phyloP scores from a whole-genome alignment of 179 eudicot species.

The Beta macrorhiza region DNA sequence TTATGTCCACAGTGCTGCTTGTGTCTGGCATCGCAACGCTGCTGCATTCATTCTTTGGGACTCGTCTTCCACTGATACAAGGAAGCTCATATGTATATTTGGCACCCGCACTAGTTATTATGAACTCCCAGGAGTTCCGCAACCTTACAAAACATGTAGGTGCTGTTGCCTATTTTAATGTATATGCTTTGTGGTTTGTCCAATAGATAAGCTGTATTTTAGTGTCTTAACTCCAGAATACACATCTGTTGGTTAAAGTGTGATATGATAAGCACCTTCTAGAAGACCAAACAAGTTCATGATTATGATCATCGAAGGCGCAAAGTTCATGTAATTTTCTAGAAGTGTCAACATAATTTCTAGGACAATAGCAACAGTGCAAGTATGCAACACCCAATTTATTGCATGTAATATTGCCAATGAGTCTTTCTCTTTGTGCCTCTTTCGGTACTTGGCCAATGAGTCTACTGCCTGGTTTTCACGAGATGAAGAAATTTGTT shows the following conservation, averaged over 20 bases:
- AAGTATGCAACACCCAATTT: neutral
- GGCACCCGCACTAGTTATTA: conserved; percentile 83
- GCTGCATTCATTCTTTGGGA: conserved; percentile 78
- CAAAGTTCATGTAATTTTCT: neutral
- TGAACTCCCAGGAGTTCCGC: conserved; percentile 76
- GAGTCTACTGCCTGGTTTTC: neutral
- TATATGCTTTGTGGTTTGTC: conserved; percentile 1
- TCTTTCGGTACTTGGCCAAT: neutral
- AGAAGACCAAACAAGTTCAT: too few relatives aligned
- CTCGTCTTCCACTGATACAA: conserved; percentile 91
- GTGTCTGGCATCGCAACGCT: conserved; percentile 87
- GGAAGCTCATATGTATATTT: conserved; percentile 96
- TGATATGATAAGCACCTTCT: neutral
- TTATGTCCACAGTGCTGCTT: conserved; percentile 79
- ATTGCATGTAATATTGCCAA: neutral
- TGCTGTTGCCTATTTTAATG: conserved; percentile 1
- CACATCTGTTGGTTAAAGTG: neutral
- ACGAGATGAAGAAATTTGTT: neutral
- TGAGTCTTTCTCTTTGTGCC: neutral
- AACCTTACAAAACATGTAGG: conserved; percentile 90
- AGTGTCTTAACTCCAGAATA: neutral
- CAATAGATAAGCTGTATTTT: neutral
- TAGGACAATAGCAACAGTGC: neutral
- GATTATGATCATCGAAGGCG: too few relatives aligned
- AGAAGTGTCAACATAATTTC: neutral